A percentile compares a stretch with the other conserved stretches of the same genome.
These are phyloP conservation scores for Aspergillus sp. DNA, from an alignment of 2,329 filamentous ascomycete genomes.

Conservation along the genomic window DNA sequence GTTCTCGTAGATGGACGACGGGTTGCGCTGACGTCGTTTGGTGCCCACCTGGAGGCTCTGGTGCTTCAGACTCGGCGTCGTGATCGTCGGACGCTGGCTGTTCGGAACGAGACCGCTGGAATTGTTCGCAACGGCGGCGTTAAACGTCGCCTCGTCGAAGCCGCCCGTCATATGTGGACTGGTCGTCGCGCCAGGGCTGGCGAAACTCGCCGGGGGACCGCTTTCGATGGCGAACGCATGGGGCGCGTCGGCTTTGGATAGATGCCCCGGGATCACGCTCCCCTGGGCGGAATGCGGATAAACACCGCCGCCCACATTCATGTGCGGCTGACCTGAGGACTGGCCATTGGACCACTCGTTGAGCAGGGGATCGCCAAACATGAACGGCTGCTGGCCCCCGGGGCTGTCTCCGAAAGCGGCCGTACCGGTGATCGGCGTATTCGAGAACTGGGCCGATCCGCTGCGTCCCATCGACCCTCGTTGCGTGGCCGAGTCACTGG, in stretches of 20 bases:
- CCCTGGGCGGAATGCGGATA: slow-evolving; percentile 34
- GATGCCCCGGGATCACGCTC: slow-evolving; percentile 40
- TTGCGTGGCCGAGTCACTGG: slow-evolving; percentile 59
- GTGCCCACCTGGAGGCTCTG: slow-evolving; percentile 35
- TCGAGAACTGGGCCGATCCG: slow-evolving; percentile 41
- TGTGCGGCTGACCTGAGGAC: slow-evolving; percentile 30
- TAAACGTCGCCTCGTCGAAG: slow-evolving; percentile 41
- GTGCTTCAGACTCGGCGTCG: slow-evolving; percentile 45
- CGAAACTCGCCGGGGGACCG: slow-evolving; percentile 51
- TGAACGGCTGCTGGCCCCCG: slow-evolving; percentile 42
- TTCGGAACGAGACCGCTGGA: slow-evolving; percentile 30
- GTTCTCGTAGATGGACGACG: slow-evolving; percentile 81
- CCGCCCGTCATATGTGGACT: slow-evolving; percentile 50
- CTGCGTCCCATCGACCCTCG: slow-evolving; percentile 47
- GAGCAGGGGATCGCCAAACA: slow-evolving; percentile 47
- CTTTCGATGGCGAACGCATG: slow-evolving; percentile 64
- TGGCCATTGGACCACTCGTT: slow-evolving; percentile 46
- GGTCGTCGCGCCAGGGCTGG: slow-evolving; percentile 58
- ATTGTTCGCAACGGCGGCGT: slow-evolving; percentile 25
- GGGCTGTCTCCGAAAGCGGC: slow-evolving; percentile 48
- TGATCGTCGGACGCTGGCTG: slow-evolving; percentile 39
- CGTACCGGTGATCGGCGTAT: slow-evolving; percentile 30
- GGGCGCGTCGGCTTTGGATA: slow-evolving; percentile 47
- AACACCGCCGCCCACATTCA: slow-evolving; percentile 35
- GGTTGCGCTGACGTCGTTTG: slow-evolving; percentile 64